Evolutionary conservation across 768 basidiomycete species (phyloP), one percentile per base, ranked within the genome.

Genomic region (Boletales sp.): DNA sequence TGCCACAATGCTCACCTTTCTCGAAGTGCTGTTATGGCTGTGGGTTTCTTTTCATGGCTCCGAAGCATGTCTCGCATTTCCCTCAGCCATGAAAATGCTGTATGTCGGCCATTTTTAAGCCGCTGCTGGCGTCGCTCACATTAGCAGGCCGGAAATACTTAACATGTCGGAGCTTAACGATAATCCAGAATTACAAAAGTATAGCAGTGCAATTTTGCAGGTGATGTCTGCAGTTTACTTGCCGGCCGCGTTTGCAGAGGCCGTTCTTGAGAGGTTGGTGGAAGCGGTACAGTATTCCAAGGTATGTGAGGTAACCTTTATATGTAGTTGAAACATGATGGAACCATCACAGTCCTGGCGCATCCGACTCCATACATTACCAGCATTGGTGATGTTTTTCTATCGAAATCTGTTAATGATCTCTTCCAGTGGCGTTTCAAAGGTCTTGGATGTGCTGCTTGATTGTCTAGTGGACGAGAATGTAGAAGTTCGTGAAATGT

Each of bases 161-260:
- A 84, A 82, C 54, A 90, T 95, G 86, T 84, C 90, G 48, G 93
- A 95, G 61, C 77, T 94, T 49, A 92, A 86, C 62, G 93, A 95
- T 61, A 86, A 77, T 65, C 74, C 83, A 8, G 93, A 94, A 50
- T 66, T 95, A 50, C 90, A 92, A 65, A 75, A 80, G 30, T 89
- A 89, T 59, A 86, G 89, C 57, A 82, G 86, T 41, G 84, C 84
- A 5, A 84, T 93, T 11, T 70, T 94, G 40, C 88, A 90, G 56
- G 82, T 90, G 50, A 73, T 94, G 44, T 92, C 91, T 14, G 87
- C 86, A 3, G 78, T 93, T 48, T 80, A 85, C n/a, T 81, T 88
- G 13, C 84, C 89, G 5, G 66, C 72, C 12, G 79, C 83, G 53
- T 87, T 80, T 57, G 76, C 87, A 30, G 78, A 80, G 49, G 71